A percentile compares a stretch with the other conserved stretches of the same genome.
phyloP scores from a whole-genome alignment of 2,329 filamentous ascomycete genomes.

The Pezicula neosporulosa region DNA sequence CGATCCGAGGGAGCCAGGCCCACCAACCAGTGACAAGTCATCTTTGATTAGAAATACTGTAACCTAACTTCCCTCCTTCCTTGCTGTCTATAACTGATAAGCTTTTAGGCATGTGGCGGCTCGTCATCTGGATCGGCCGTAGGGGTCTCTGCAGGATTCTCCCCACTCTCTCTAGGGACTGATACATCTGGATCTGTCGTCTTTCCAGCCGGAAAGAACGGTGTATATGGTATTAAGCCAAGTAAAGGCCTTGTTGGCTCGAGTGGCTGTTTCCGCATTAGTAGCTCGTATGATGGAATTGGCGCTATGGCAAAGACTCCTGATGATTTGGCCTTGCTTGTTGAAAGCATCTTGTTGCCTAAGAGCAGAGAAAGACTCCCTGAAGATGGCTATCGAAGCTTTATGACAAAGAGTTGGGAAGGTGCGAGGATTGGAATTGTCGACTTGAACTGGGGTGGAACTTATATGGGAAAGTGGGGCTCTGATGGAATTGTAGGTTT shows the following conservation, averaged over 20 bases:
- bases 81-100: background rate
- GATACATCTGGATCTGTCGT: constrained; percentile 63
- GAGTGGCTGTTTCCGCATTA: constrained; percentile 51
- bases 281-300: constrained; percentile 16
- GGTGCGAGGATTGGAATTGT: constrained; percentile 13
- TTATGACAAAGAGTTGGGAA: constrained; percentile 4
- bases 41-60: constrained; percentile 21
- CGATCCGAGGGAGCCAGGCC: constrained; percentile 41
- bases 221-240: constrained; percentile 63
- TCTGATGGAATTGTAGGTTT: constrained; percentile 13
- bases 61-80: background rate
- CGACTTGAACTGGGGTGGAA: constrained; percentile 14
- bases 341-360: constrained; percentile 5
- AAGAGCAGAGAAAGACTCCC: background rate
- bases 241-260: constrained; percentile 60
- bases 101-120: constrained; percentile 38
- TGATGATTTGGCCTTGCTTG: constrained; percentile 14
- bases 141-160: constrained; percentile 29
- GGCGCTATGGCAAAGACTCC: constrained; percentile 21
- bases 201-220: constrained; percentile 49
- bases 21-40: background rate
- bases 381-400: background rate
- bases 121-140: constrained; percentile 61
- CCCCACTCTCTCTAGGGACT: constrained; percentile 46
- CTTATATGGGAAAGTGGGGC: constrained; percentile 14